A percentile compares a stretch with the other conserved stretches of the same genome.
These are phyloP conservation scores for Alisma plantagoaquatica DNA, from an alignment of 106 monocot species.

Conservation along the genomic window DNA sequence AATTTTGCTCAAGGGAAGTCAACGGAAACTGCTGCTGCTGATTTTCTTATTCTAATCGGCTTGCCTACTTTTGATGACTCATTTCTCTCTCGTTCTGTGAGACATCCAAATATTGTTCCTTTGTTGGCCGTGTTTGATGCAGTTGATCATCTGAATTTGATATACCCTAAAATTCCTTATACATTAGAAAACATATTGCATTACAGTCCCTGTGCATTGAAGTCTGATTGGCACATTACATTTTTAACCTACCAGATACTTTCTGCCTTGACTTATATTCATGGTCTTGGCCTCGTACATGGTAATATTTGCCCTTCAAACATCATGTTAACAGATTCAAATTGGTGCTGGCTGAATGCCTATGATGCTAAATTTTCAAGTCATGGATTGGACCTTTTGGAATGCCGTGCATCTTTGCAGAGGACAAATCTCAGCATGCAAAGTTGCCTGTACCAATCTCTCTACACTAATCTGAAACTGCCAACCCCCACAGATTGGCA, in stretches of 20 bases:
- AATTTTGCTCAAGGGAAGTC: conserved; percentile 38
- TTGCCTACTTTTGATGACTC: conserved; percentile 34
- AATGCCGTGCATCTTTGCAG: conserved; percentile 11
- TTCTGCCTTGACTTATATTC: conserved; percentile 62
- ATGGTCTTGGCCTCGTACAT: conserved; percentile 59
- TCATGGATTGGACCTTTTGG: conserved; percentile 12
- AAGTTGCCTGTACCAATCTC: conserved; percentile 29
- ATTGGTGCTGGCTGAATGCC: conserved; percentile 71
- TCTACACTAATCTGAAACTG: conserved; percentile 40
- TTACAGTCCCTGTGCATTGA: conserved; percentile 61
- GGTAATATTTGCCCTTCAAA: conserved; percentile 64
- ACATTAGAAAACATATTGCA: conserved; percentile 67
- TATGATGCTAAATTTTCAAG: conserved; percentile 20
- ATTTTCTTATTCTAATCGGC: conserved; percentile 59
- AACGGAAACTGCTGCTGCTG: conserved; percentile 17
- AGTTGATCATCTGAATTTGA: conserved; percentile 31
- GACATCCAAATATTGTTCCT: conserved; percentile 84
- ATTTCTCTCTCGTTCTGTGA: conserved; percentile 23
- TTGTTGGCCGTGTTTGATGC: conserved; percentile 48
- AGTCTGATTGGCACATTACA: conserved; percentile 80
- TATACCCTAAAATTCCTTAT: conserved; percentile 56
- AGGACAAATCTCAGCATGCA: conserved; percentile 13
- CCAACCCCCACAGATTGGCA: conserved; percentile 45
- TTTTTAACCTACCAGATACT: conserved; percentile 78
- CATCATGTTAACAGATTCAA: conserved; percentile 50